Evolutionary conservation across 352 stramenopile genomes (phyloP), one percentile per base, ranked within the genome.

Genomic region (Pythium vanterpoolii): DNA sequence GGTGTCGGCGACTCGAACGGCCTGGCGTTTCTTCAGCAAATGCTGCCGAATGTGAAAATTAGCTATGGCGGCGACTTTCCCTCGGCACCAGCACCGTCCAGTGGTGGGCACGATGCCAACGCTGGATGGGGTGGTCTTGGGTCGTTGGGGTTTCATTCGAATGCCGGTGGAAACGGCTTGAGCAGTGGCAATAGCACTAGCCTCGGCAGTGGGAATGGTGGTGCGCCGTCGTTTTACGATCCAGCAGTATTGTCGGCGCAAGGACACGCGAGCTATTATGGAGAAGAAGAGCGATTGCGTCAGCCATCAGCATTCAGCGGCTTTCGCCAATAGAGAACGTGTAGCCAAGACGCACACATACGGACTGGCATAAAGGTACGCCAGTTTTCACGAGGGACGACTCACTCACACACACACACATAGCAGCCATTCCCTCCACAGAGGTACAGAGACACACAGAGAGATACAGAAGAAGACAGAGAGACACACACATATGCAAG

Each of bases 21-120:
- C 0, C 67, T 94, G 1, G 84, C 82, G 36, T 94, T 92, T 62
- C 68, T 94, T 27, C 84, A 94, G 76, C 79, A 91, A 58, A 94
- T 94, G 84, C 77, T 94, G 18, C 84, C 84, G 10, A 94, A 94
- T 53, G 84, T 94, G 28, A 92, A 94, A 71, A 94, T 94, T 50
- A 94, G 84, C 71, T 90, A 80, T 50, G 83, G 84, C n/a, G 79
- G 80, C 19, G 79, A 92, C 43, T 91, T 85, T 42, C 60, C 70
- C 14, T 73, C 53, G 27, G 18, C 42, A 30, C 30, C 42, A 26
- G n/a, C 54, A n/a, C 38, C 56, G 21, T 60, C 53, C 13, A 14
- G 43, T 26, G 64, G 52, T 38, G 38, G 55, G n/a, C 54, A 33
- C n/a, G 23, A 36, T 1, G 7, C 27, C n/a, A 28, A 42, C 4